Evolutionary conservation across 495 filamentous ascomycete species (phyloP), one percentile per base, ranked within the genome.

Genomic region (Trichoderma erinaceum): DNA sequence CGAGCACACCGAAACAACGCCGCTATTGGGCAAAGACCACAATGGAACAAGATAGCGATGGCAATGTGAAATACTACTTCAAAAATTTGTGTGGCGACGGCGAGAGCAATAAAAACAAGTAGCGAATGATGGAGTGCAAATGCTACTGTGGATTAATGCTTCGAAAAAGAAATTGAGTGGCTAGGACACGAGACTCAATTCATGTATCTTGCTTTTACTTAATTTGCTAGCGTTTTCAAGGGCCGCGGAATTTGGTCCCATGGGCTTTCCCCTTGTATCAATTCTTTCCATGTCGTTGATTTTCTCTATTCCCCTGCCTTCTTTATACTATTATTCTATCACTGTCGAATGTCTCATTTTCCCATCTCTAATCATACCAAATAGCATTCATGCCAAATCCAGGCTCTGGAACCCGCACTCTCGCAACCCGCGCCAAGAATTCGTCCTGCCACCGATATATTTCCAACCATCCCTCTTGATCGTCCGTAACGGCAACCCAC

Each of bases 351-450:
- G 27, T 35, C n/a, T 41, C 48, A 15, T 25, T n/a, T n/a, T 66
- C n/a, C 0, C 18, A 25, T 27, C 7, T 7, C 71, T 81, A 94
- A 78, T 94, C 89, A 76, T 92, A 93, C 91, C 90, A 94, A 72
- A 93, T 92, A 41, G 90, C 91, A 80, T 95, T 93, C 91, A 93
- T 93, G 1, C 89, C 90, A 77, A 93, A 93, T 64, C 91, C 91
- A 58, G 87, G 89, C 79, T 95, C 90, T 16, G 86, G 85, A 66
- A 95, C 87, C 71, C 89, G 85, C 69, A 87, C 83, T 66, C 88
- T 82, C 23, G 90, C 91, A 38, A 93, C 90, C 21, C 91, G 81
- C 13, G 85, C 86, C 67, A 95, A 72, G 70, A 88, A 90, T 83
- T 92, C 91, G 48, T 92, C 88, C 70, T 86, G 81, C 87, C 89